phyloP scores from a whole-genome alignment of 2,329 filamentous ascomycete species.

The Botrytis fragariae region DNA sequence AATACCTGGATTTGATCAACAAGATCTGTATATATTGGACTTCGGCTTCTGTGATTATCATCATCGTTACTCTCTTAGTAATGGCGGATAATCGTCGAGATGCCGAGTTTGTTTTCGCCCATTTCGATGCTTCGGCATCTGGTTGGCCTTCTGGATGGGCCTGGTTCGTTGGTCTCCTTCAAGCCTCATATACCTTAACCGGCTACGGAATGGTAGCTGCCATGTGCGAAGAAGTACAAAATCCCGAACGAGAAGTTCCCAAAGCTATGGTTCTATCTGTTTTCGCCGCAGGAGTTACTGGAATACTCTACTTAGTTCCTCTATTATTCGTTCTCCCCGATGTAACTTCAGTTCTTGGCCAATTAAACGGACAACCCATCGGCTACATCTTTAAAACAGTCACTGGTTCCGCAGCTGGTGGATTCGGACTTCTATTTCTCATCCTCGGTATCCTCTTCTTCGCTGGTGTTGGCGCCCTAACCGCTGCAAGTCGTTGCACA shows the following conservation, averaged over 20 bases:
- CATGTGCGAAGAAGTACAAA: constrained; percentile 72
- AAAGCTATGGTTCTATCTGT: constrained; percentile 70
- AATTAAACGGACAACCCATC: constrained; percentile 73
- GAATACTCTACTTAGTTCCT: constrained; percentile 66
- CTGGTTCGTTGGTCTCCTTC: constrained; percentile 68
- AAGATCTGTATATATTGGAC: constrained; percentile 75
- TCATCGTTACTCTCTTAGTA: constrained; percentile 58
- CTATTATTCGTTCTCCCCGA: constrained; percentile 74
- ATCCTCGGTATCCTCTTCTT: constrained; percentile 76
- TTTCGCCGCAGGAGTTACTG: constrained; percentile 63
- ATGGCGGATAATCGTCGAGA: constrained; percentile 56
- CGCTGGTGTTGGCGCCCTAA: constrained; percentile 71
- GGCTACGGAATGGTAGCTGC: constrained; percentile 50
- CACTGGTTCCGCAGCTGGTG: constrained; percentile 57
- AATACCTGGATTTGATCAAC: constrained; percentile 65
- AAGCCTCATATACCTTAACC: constrained; percentile 51
- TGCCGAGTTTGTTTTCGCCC: constrained; percentile 63
- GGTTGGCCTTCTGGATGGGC: constrained; percentile 70
- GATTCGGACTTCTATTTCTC: constrained; percentile 72
- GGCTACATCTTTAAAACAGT: constrained; percentile 72
- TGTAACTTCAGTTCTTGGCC: constrained; percentile 59
- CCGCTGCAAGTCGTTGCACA: constrained; percentile 70
- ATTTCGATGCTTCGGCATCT: constrained; percentile 63
- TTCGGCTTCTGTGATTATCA: constrained; percentile 62
- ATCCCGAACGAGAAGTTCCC: constrained; percentile 65